Base-by-base conservation (phyloP, 2,329 filamentous ascomycete genomes). In the Helotiales sp. region DNA sequence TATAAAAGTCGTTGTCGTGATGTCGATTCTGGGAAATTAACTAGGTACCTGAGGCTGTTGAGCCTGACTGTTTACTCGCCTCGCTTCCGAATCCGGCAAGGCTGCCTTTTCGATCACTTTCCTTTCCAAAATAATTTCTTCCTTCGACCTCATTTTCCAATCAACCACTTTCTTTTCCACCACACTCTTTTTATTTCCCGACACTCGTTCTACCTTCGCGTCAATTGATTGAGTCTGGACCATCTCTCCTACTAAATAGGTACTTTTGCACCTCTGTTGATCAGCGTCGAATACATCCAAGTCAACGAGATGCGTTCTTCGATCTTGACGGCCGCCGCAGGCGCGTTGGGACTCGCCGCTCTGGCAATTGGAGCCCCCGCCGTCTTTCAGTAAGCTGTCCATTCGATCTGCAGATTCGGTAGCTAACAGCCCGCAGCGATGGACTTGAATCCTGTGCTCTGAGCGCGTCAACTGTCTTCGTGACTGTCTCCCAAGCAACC, bases 251-350 rank as follows among this genome's bases (percentile, higher is more conserved):
- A 44, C 40, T 31, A 30, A 38, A 55, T 52, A 46, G 27, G 24
- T 30, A 33, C 19, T 33, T 31, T 47, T 52, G 34, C 31, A 12
- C 19, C 53, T 25, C 22, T 30, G 49, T 59, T 53, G 52, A 52
- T 54, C 17, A 19, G 15, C 29, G 25, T n/a, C 31, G 31, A 42
- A 46, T 34, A 33, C 38, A 22, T 38, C 10, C 19, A 33, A 25
- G 24, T 24, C 50, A 19, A 57, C 62, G 66, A 66, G 30, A 69
- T 69, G 67, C 67, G 60, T 46, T 50, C 53, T 17, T 29, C 60
- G 17, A n/a, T 59, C 27, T 46, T 63, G 19, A 47, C 19, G 15
- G 34, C 46, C 47, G 8, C 64, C 33, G 25, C 15, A 7, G 61
- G 58, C 31, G 49, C 36, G 19, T 19, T 63, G 40, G 56, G 63